These are phyloP conservation scores for Kuraishia capsulata DNA, from an alignment of 805 yeast genomes.

Conservation along the genomic window DNA sequence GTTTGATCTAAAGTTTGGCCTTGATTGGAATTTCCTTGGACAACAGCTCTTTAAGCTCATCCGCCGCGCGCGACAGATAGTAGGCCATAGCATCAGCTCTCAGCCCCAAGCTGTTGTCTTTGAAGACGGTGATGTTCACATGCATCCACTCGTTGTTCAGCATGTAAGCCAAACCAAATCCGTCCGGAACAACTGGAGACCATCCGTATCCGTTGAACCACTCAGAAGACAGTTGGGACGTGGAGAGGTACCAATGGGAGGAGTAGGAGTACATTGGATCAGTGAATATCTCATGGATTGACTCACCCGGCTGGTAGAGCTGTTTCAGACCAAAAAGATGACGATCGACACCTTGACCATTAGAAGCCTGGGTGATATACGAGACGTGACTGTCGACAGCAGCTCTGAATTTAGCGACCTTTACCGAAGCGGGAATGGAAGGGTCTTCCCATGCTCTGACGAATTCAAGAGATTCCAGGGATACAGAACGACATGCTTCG, in stretches of 20 bases:
- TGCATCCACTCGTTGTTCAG: constrained; percentile 78
- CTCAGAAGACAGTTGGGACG: constrained; percentile 84
- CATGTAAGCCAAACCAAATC: constrained; percentile 92
- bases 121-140: constrained; percentile 73
- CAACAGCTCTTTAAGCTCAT: constrained; percentile 67
- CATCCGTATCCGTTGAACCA: constrained; percentile 90
- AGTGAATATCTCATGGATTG: constrained; percentile 56
- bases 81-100: constrained; percentile 50
- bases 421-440: constrained; percentile 38
- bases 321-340: constrained; percentile 85
- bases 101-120: constrained; percentile 46
- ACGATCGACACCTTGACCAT: constrained; percentile 87
- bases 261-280: constrained; percentile 76
- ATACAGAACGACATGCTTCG: constrained; percentile 84
- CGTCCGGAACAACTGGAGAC: constrained; percentile 91
- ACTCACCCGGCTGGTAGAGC: constrained; percentile 50
- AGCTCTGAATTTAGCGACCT: constrained; percentile 56
- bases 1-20: constrained; percentile 13
- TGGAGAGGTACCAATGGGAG: constrained; percentile 75
- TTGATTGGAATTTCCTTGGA: constrained; percentile 7
- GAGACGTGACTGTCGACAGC: constrained; percentile 70
- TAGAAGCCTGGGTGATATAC: constrained; percentile 69
- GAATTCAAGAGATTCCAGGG: constrained; percentile 59
- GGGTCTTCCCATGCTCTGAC: constrained; percentile 67
- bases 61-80: constrained; percentile 70